phyloP scores from a whole-genome alignment of 1,284 basidiomycete genomes.

The Moesziomyces antarcticus region DNA sequence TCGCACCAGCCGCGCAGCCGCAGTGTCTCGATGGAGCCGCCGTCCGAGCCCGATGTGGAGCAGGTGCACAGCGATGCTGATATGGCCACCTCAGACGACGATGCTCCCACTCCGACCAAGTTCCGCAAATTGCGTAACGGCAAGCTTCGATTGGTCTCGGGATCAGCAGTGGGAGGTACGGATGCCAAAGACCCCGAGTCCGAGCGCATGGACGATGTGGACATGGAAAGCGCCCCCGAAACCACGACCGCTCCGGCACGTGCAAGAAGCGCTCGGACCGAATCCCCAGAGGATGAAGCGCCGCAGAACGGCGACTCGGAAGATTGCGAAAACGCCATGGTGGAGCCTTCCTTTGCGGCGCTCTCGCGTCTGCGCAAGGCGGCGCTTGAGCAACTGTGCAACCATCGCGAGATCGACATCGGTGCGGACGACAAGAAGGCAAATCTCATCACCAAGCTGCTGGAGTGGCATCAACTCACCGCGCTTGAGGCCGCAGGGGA shows the following conservation, averaged over 20 bases:
- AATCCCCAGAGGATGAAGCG: conserved; percentile 16
- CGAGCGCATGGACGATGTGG: conserved; percentile 29
- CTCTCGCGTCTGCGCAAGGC: conserved; percentile 48
- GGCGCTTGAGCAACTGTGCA: conserved; percentile 45
- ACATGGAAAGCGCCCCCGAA: conserved; percentile 35
- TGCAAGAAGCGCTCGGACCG: conserved; percentile 3
- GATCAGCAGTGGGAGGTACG: conserved; percentile 1
- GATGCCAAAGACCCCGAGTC: not conserved
- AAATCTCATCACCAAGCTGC: conserved; percentile 44
- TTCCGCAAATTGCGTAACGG: conserved; percentile 60
- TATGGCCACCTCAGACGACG: conserved; percentile 26
- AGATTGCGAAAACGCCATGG: conserved; percentile 31
- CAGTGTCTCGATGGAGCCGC: conserved; percentile 13
- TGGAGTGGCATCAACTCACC: conserved; percentile 31
- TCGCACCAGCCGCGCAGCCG: conserved; percentile 22
- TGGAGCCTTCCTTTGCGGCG: conserved; percentile 26
- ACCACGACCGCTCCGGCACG: not conserved
- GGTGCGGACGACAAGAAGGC: conserved; percentile 51
- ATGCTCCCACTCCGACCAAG: conserved; percentile 50
- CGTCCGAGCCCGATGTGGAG: not conserved
- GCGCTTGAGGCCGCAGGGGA: conserved; percentile 12
- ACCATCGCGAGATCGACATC: conserved; percentile 26
- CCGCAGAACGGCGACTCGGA: conserved; percentile 12
- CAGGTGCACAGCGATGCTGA: conserved; percentile 10
- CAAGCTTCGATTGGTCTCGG: conserved; percentile 45